Percentiles rank a stretch among this genome's conserved stretches.
phyloP scores from a whole-genome alignment of 108 stramenopile species.

The Ochromonas danica region DNA sequence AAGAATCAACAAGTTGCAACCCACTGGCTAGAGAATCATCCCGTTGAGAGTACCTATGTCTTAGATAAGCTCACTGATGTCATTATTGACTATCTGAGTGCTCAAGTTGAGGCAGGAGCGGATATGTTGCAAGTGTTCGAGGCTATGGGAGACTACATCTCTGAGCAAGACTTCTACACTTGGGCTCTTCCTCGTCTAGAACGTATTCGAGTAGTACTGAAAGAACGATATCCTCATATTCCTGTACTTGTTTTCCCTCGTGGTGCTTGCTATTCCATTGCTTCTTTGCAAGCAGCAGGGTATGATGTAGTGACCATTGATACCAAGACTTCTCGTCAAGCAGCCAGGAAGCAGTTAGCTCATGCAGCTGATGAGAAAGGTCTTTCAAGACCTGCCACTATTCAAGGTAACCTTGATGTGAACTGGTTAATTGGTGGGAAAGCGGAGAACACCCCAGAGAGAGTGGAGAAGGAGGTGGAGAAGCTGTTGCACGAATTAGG shows the following conservation, averaged over 20 bases:
- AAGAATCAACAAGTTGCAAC: slow-evolving; percentile 76
- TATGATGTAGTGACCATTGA: slow-evolving; percentile 92
- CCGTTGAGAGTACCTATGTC: slow-evolving; percentile 68
- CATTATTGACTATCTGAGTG: slow-evolving; percentile 85
- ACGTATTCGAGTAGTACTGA: slow-evolving; percentile 68
- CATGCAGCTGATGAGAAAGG: too few relatives aligned
- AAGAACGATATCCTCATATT: slow-evolving; percentile 75
- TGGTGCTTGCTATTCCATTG: slow-evolving; percentile 60
- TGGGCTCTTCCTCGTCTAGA: slow-evolving; percentile 78
- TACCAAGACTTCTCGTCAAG: slow-evolving; percentile 67
- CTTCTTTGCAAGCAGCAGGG: slow-evolving; percentile 60
- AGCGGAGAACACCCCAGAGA: not conserved
- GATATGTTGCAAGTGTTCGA: slow-evolving; percentile 78
- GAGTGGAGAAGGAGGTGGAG: slow-evolving; percentile 49
- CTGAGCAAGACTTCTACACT: slow-evolving; percentile 68
- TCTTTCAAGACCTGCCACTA: too few relatives aligned
- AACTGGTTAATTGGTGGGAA: not conserved
- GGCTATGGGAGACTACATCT: slow-evolving; percentile 91
- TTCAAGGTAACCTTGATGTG: slow-evolving; percentile 91
- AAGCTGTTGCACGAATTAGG: slow-evolving; percentile 73
- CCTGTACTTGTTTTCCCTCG: slow-evolving; percentile 88
- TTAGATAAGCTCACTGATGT: slow-evolving; percentile 74
- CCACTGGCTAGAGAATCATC: slow-evolving; percentile 72
- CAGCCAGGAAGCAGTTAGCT: slow-evolving; percentile 62
- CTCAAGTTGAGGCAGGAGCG: slow-evolving; percentile 81